Base-by-base conservation (phyloP, 2,329 filamentous ascomycete species). In the Neoscytalidium dimidiatum region DNA sequence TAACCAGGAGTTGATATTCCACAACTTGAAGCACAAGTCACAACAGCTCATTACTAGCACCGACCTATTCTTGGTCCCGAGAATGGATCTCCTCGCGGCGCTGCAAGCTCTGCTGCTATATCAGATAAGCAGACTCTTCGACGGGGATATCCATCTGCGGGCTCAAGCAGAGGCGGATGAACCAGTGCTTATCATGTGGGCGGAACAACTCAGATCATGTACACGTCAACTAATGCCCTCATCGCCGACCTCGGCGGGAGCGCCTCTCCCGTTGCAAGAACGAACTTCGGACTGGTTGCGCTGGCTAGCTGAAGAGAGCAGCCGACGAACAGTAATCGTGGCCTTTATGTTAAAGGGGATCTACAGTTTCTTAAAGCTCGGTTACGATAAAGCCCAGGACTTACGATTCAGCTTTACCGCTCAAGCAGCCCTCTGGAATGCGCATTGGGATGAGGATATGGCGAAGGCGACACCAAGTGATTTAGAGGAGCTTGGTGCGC, bases 281-380 rank as follows among this genome's bases (percentile, higher is more conserved):
- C 26, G 28, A 4, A 14, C 43, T 11, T 21, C 51, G 23, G 52
- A 68, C 3, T 66, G 69, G 57, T 67, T 66, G 2, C 68, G 67
- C 13, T 76, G 74, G 73, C 56, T 77, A 2, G 64, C 74, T 3
- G 71, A 68, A 0, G 75, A 76, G 64, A 74, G 71, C 48, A 71
- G 73, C 14, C 71, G 74, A 0, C 72, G 73, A 7, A 76, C 73
- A 0, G 74, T 75, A 4, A 71, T 76, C 6, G 69, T 72, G 6
- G 66, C 70, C 1, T 71, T 72, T 29, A 67, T 77, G 57, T 49
- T 77, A 3, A 68, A 69, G 26, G 74, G 72, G 3, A 70, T 71
- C 2, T 77, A 75, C 65, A 71, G 69, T 3, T 69, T 74, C 13
- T 29, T 70, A 8, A 68, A 67, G 44, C 35, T 64, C 2, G 67